A percentile compares a stretch with the other conserved stretches of the same genome.
Conservation (phyloP, 225 moss, liverwort and hornwort species). For the Bryoerythrophyllum caledonicum region DNA sequence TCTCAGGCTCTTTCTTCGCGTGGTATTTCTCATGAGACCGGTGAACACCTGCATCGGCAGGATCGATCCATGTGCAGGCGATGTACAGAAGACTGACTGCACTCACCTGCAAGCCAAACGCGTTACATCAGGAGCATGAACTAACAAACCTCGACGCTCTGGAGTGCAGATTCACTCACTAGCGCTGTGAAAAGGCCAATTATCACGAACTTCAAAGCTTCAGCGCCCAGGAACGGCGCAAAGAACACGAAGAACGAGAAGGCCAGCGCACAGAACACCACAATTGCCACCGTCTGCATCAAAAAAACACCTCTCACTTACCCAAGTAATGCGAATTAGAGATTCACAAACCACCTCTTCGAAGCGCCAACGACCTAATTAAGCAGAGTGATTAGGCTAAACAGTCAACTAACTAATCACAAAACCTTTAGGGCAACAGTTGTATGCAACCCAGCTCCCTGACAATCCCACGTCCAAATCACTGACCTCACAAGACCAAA, state of each 20-base stretch:
- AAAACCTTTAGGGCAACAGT: slow-evolving; percentile 4
- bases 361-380: slow-evolving; percentile 9
- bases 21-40: slow-evolving; percentile 15
- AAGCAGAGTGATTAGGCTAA: not conserved
- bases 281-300: slow-evolving; percentile 74
- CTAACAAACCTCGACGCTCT: not conserved
- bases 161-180: slow-evolving; percentile 33
- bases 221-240: slow-evolving; percentile 72
- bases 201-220: slow-evolving; percentile 50
- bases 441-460: not conserved
- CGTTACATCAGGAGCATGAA: not conserved
- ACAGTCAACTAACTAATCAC: not conserved
- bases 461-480: no score
- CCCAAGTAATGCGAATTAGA: not conserved
- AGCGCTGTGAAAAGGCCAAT: slow-evolving; percentile 64
- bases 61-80: slow-evolving; percentile 74
- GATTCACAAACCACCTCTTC: no score
- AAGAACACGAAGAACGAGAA: slow-evolving; percentile 86
- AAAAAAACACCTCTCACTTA: not conserved
- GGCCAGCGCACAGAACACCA: slow-evolving; percentile 72
- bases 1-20: slow-evolving; percentile 25
- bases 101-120: slow-evolving; percentile 52
- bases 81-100: slow-evolving; percentile 64
- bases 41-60: slow-evolving; percentile 67
- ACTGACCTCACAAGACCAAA: not conserved